Conservation (phyloP, 2,329 filamentous ascomycete genomes). For the Fusarium verrucosum region DNA sequence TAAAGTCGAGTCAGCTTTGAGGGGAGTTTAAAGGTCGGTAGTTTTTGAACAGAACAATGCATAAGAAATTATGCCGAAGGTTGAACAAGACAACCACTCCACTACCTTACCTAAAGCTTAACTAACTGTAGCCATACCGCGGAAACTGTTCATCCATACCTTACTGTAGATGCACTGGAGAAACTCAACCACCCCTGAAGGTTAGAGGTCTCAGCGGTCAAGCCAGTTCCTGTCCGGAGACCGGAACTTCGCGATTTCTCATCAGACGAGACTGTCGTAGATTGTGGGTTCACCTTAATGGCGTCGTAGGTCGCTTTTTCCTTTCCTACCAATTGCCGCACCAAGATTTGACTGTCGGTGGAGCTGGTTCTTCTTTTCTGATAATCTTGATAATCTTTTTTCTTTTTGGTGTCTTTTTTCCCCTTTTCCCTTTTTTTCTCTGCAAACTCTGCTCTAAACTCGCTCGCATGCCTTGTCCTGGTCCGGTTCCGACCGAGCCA, state of each 20-base stretch:
- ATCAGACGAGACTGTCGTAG: slow-evolving; percentile 37
- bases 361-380: slow-evolving; percentile 25
- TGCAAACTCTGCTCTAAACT: background rate
- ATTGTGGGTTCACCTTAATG: slow-evolving; percentile 31
- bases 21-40: background rate
- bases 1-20: background rate
- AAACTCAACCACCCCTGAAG: slow-evolving; percentile 6
- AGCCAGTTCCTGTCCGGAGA: slow-evolving; percentile 39
- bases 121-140: background rate
- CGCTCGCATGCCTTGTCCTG: background rate
- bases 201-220: slow-evolving; percentile 17
- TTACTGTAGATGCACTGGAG: background rate
- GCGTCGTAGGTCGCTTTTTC: slow-evolving; percentile 2
- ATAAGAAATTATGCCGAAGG: background rate
- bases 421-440: background rate
- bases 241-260: slow-evolving; percentile 36
- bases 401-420: background rate
- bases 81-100: background rate
- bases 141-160: too few relatives aligned
- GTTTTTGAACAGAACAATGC: background rate
- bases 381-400: slow-evolving; percentile 37
- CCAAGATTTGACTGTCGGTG: slow-evolving; percentile 24
- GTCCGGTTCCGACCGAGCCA: slow-evolving; percentile 35
- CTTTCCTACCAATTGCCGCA: slow-evolving; percentile 36
- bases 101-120: background rate